phyloP scores from a whole-genome alignment of 2,329 filamentous ascomycete genomes.

The Neocucurbitaria cava region DNA sequence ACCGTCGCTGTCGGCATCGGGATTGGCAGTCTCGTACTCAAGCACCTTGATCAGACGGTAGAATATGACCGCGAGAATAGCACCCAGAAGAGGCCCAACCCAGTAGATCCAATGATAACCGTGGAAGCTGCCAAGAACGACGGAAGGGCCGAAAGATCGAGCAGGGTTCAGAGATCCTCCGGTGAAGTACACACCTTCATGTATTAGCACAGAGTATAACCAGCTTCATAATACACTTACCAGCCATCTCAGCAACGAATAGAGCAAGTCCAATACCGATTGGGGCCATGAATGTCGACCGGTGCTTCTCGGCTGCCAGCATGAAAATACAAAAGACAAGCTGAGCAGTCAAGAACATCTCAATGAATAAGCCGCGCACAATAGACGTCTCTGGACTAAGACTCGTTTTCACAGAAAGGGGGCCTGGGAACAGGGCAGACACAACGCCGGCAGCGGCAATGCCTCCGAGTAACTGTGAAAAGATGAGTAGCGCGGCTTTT shows the following conservation, averaged over 20 bases:
- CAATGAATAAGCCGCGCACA: conserved; percentile 56
- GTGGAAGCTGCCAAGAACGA: conserved; percentile 52
- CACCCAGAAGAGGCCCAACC: conserved; percentile 56
- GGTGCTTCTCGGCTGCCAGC: conserved; percentile 52
- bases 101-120: conserved; percentile 61
- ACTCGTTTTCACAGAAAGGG: conserved; percentile 54
- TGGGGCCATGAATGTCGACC: conserved; percentile 49
- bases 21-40: conserved; percentile 60
- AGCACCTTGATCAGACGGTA: conserved; percentile 58
- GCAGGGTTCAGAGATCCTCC: conserved; percentile 58
- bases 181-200: conserved; percentile 54
- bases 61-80: conserved; percentile 56
- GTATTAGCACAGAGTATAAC: conserved; percentile 11
- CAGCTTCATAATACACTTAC: conserved; percentile 20
- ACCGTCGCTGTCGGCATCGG: conserved; percentile 56
- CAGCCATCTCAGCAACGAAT: conserved; percentile 56
- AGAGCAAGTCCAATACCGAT: conserved; percentile 54
- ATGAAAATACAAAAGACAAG: conserved; percentile 59
- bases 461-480: conserved; percentile 55
- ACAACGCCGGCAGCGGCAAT: conserved; percentile 56
- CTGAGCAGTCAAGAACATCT: conserved; percentile 59
- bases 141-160: conserved; percentile 57
- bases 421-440: conserved; percentile 53
- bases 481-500: conserved; percentile 52
- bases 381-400: conserved; percentile 53